phyloP scores from a whole-genome alignment of 805 yeast species.

The Wickerhamiella cacticola region DNA sequence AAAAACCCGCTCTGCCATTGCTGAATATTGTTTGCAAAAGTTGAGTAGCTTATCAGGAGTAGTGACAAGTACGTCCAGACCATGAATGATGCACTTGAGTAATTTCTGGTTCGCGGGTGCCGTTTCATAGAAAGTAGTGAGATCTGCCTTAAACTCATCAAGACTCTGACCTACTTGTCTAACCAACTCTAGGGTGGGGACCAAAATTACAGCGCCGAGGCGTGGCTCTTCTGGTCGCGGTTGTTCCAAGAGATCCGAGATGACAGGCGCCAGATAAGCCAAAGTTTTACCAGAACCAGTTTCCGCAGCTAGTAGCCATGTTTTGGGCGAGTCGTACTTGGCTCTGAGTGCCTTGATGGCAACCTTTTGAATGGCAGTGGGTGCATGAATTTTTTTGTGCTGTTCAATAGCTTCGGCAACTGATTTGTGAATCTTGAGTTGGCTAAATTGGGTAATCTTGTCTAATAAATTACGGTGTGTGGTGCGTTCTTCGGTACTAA shows the following conservation, averaged over 20 bases:
- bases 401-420: constrained; percentile 49
- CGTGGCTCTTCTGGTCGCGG: constrained; percentile 29
- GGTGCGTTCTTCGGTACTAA: constrained; percentile 23
- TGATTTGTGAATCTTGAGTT: constrained; percentile 52
- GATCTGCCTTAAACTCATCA: constrained; percentile 17
- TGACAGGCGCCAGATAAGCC: constrained; percentile 70
- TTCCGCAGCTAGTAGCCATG: constrained; percentile 82
- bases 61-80: constrained; percentile 70
- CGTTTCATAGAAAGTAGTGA: constrained; percentile 10
- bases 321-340: constrained; percentile 37
- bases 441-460: constrained; percentile 52
- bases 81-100: constrained; percentile 24
- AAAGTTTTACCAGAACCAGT: constrained; percentile 96
- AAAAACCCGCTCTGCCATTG: constrained; percentile 24
- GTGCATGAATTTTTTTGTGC: constrained; percentile 27
- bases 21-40: constrained; percentile 28
- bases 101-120: constrained; percentile 16
- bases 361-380: constrained; percentile 77
- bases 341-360: constrained; percentile 46
- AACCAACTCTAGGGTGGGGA: constrained; percentile 84
- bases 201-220: constrained; percentile 60
- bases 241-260: constrained; percentile 50
- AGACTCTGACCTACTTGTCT: constrained; percentile 53
- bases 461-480: constrained; percentile 31
- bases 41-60: constrained; percentile 64